Conservation (phyloP, 2,329 filamentous ascomycete species). For the Ceratocystis eucalypticola region DNA sequence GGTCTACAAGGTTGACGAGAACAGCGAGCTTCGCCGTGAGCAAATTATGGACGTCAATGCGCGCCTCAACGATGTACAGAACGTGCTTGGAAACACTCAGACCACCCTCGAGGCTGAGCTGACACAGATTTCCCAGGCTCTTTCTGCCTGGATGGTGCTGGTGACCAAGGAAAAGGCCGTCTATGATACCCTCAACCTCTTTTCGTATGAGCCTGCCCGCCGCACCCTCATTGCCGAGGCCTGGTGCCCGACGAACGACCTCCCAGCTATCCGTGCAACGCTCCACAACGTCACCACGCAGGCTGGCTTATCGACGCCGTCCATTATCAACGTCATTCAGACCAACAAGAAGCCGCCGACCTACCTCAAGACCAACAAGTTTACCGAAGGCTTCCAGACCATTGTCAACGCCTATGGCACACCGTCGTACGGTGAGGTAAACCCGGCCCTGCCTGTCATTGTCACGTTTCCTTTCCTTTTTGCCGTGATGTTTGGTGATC, state of each 20-base stretch:
- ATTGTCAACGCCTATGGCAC: conserved; percentile 98
- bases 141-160: conserved; percentile 95
- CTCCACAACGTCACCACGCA: conserved; percentile 94
- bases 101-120: conserved; percentile 85
- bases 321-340: conserved; percentile 93
- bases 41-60: conserved; percentile 97
- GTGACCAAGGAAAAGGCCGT: conserved; percentile 98
- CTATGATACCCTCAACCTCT: conserved; percentile 87
- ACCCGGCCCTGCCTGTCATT: conserved; percentile 87
- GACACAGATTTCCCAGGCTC: conserved; percentile 78
- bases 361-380: conserved; percentile 96
- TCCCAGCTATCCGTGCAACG: conserved; percentile 80
- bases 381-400: conserved; percentile 94
- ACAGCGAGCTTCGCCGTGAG: conserved; percentile 84
- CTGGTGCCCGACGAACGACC: conserved; percentile 87
- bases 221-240: conserved; percentile 96
- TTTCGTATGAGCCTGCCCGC: conserved; percentile 89
- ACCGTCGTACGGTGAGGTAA: conserved; percentile 92
- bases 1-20: conserved; percentile 94
- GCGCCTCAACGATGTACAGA: conserved; percentile 77
- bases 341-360: conserved; percentile 97
- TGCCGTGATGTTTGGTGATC: conserved; percentile 98
- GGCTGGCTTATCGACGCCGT: conserved; percentile 90
- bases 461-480: conserved; percentile 99
- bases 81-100: conserved; percentile 89